Evolutionary conservation across 1,139 yeast species (phyloP).

Genomic region (Debaryomyces udenii): DNA sequence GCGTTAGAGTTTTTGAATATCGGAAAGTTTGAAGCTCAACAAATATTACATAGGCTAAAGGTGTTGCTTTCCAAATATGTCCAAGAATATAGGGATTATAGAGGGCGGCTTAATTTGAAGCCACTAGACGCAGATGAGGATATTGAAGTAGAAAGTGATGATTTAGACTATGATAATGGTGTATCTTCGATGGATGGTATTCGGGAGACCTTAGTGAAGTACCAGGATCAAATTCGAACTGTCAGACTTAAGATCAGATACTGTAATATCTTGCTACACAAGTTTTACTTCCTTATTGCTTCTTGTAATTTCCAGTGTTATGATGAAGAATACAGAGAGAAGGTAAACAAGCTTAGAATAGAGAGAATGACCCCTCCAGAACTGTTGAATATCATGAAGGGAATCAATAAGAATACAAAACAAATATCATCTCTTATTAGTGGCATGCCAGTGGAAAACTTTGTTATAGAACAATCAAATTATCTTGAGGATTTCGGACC

Average conservation of each 20-base stretch:
- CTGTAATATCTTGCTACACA: constrained; percentile 69
- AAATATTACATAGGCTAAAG: constrained; percentile 26
- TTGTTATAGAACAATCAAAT: constrained; percentile 15
- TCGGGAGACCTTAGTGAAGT: constrained; percentile 22
- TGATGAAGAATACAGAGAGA: constrained; percentile 43
- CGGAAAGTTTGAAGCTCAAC: constrained; percentile 41
- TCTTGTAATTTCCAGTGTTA: constrained; percentile 74
- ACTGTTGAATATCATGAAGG: constrained; percentile 11
- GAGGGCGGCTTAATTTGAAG: constrained; percentile 7
- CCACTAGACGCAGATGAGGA: constrained; percentile 15
- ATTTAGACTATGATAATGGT: constrained; percentile 19
- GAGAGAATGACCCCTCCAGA: constrained; percentile 9
- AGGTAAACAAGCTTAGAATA: constrained; percentile 20
- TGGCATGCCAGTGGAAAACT: constrained; percentile 20
- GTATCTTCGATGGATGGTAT: constrained; percentile 12
- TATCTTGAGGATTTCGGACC: constrained; percentile 13
- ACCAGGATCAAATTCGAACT: constrained; percentile 28
- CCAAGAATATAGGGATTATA: constrained; percentile 18
- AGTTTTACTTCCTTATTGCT: constrained; percentile 76
- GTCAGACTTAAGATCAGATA: constrained; percentile 37
- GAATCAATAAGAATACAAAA: constrained; percentile 19
- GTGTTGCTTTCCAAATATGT: constrained; percentile 22
- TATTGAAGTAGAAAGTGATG: constrained; percentile 27
- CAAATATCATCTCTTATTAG: constrained; percentile 30
- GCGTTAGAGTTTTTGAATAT: constrained; percentile 51